phyloP scores from a whole-genome alignment of 2,329 filamentous ascomycete species.

The Aspergillus versicolor region DNA sequence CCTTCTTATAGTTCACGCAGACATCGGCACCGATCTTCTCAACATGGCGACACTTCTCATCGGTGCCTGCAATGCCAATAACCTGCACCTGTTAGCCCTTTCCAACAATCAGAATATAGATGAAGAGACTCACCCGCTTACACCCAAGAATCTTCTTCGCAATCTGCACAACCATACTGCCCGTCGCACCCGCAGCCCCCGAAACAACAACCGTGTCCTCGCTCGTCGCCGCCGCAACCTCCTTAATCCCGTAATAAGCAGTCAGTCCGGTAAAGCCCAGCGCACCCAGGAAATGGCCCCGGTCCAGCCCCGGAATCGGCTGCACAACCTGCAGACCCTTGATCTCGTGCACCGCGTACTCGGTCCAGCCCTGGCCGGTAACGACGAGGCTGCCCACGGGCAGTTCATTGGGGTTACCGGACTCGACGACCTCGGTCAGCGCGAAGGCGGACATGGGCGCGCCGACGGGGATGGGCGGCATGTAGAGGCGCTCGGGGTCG shows the following conservation, averaged over 20 bases:
- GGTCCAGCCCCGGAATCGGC: conserved; percentile 32
- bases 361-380: conserved; percentile 21
- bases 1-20: conserved; percentile 11
- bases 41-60: conserved; percentile 12
- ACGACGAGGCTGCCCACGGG: conserved; percentile 37
- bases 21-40: conserved; percentile 14
- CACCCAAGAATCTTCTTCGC: conserved; percentile 42
- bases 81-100: not conserved
- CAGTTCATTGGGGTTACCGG: conserved; percentile 24
- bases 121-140: not conserved
- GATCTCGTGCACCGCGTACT: conserved; percentile 4
- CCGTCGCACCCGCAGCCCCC: conserved; percentile 51
- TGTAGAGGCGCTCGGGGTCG: conserved; percentile 47
- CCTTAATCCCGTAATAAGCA: conserved; percentile 45
- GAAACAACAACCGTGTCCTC: conserved; percentile 48
- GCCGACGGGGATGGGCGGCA: conserved; percentile 44
- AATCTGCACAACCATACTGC: conserved; percentile 53
- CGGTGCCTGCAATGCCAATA: conserved; percentile 13
- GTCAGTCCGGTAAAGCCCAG: conserved; percentile 5
- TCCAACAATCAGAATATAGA: not conserved
- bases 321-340: not conserved
- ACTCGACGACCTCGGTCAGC: conserved; percentile 40
- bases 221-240: conserved; percentile 38
- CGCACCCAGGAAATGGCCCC: conserved; percentile 27
- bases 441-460: conserved; percentile 38